Base-by-base conservation (phyloP, 2,329 filamentous ascomycete genomes). In the Aspergillus felis region DNA sequence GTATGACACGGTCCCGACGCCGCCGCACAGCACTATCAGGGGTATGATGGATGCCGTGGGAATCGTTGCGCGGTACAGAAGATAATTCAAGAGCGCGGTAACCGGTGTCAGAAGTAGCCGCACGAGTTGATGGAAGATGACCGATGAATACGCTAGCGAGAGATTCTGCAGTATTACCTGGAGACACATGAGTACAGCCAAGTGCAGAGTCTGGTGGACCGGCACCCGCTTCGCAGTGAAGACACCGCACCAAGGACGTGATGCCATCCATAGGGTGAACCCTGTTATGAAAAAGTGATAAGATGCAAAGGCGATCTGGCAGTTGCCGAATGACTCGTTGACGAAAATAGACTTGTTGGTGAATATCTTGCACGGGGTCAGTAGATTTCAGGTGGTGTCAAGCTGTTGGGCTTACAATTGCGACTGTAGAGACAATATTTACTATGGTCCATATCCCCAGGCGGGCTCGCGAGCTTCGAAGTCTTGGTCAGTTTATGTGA, bases 211-310 rank as follows among this genome's bases (percentile, higher is more conserved):
- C 35, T 62, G 61, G 12, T 49, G 22, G 27, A 63, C 46, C 4
- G 56, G 52, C 10, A 64, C 56, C 12, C 48, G 51, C 41, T 65
- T 65, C 2, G 61, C 57, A 20, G 52, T 48, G 49, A 65, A 65
- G 20, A 59, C 51, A 44, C 61, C 61, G 50, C 58, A 64, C 50
- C 55, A 59, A 4, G 62, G 55, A 3, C 59, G 60, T 1, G 63
- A 65, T 8, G 55, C 57, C 2, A 57, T 50, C 62, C 62, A 65
- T 48, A 65, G 44, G 8, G 63, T 64, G 20, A 52, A 48, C 2
- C 61, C 62, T 4, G 63, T 65, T 47, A 65, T 57, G 24, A 60
- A 63, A 55, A 65, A 65, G 41, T 65, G 63, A 51, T 64, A 65
- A 12, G 62, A 57, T 2, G 63, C 63, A 47, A 65, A 64, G n/a